Evolutionary conservation across 2,329 filamentous ascomycete genomes (phyloP).

Genomic region (Spiromastix sp.): DNA sequence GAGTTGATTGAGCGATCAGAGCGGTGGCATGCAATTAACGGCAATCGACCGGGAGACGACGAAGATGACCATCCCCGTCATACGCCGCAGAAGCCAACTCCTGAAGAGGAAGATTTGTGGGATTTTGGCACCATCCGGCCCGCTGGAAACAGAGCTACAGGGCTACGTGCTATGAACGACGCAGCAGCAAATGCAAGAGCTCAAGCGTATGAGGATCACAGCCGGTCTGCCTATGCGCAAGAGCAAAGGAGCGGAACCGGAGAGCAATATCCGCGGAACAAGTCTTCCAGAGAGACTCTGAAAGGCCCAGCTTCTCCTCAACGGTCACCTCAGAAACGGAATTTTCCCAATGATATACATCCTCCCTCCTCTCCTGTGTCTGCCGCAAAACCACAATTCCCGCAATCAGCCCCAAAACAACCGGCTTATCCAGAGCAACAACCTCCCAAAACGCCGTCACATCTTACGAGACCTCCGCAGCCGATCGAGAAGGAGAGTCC

Average conservation of each 20-base stretch:
- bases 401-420: slow-evolving; percentile 47
- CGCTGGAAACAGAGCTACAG: slow-evolving; percentile 53
- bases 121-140: slow-evolving; percentile 94
- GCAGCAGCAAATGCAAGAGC: slow-evolving; percentile 68
- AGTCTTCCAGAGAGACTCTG: slow-evolving; percentile 11
- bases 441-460: slow-evolving; percentile 39
- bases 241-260: not conserved
- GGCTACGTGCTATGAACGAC: slow-evolving; percentile 66
- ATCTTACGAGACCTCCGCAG: slow-evolving; percentile 32
- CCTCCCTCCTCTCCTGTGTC: slow-evolving; percentile 29
- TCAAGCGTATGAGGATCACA: slow-evolving; percentile 42
- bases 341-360: slow-evolving; percentile 19
- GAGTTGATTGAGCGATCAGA: slow-evolving; percentile 88
- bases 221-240: slow-evolving; percentile 8
- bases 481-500: slow-evolving; percentile 25
- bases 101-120: slow-evolving; percentile 80
- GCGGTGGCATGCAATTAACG: slow-evolving; percentile 75
- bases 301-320: slow-evolving; percentile 48
- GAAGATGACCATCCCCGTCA: slow-evolving; percentile 37
- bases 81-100: slow-evolving; percentile 31
- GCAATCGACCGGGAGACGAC: slow-evolving; percentile 58
- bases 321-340: slow-evolving; percentile 44
- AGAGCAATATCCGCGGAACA: not conserved
- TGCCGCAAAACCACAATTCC: slow-evolving; percentile 51
- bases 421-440: slow-evolving; percentile 37